Conservation (phyloP, 2,329 filamentous ascomycete species). For the Calonectria pteridis region DNA sequence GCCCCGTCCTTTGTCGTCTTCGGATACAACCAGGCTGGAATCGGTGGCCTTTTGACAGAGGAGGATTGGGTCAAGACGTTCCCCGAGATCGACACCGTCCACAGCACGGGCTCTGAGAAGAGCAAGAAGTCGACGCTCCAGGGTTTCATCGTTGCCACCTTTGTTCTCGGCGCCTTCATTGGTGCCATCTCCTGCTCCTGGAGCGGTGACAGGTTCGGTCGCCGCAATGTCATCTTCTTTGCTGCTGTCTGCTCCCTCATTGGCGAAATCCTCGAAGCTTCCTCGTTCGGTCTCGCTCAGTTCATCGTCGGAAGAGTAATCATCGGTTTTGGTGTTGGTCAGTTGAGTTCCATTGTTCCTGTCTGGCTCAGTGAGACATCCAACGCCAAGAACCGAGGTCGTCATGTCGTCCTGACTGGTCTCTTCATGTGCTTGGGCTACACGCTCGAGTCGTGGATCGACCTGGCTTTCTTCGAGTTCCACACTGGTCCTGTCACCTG, state of each 20-base stretch:
- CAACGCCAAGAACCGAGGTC: conserved; percentile 65
- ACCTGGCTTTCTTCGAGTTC: conserved; percentile 55
- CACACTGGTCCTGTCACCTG: conserved; percentile 44
- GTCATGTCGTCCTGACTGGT: conserved; percentile 60
- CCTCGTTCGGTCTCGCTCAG: conserved; percentile 55
- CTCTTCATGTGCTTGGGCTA: conserved; percentile 59
- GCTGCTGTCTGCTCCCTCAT: conserved; percentile 63
- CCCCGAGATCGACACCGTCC: conserved; percentile 60
- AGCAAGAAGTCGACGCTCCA: conserved; percentile 60
- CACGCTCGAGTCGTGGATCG: conserved; percentile 57
- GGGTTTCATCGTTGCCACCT: conserved; percentile 58
- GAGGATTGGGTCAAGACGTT: conserved; percentile 68
- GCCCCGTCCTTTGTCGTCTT: conserved; percentile 59
- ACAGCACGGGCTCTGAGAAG: conserved; percentile 54
- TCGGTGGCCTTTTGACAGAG: conserved; percentile 78
- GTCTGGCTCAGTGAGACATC: conserved; percentile 65
- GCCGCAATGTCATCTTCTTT: conserved; percentile 66
- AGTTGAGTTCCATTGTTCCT: conserved; percentile 64
- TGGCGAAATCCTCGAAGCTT: conserved; percentile 66
- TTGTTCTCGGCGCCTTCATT: conserved; percentile 69
- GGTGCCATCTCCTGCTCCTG: conserved; percentile 55
- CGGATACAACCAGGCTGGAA: conserved; percentile 75
- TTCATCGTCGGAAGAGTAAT: conserved; percentile 60
- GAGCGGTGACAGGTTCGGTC: conserved; percentile 69
- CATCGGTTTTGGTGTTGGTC: conserved; percentile 65